phyloP scores from a whole-genome alignment of 2,329 filamentous ascomycete species.

The Microcyclospora tardicrescens region DNA sequence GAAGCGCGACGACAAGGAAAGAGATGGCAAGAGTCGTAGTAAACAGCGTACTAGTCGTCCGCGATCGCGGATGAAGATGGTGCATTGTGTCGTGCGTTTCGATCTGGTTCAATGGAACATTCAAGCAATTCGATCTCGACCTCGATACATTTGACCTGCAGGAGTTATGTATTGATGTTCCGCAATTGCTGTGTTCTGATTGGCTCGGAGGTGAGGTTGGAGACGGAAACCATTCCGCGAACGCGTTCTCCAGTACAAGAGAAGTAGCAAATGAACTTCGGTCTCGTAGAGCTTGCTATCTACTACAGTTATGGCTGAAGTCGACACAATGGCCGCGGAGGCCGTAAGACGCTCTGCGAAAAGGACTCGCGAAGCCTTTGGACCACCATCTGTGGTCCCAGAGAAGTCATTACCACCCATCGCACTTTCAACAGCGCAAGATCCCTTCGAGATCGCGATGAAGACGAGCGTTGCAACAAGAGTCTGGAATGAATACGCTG shows the following conservation, averaged over 20 bases:
- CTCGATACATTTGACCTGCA: no score
- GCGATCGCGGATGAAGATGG: slow-evolving; percentile 80
- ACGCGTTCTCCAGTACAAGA: no score
- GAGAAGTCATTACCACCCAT: no score
- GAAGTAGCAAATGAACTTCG: no score
- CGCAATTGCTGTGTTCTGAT: no score
- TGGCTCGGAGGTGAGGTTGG: no score
- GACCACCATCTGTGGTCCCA: slow-evolving; percentile 32
- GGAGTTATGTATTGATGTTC: no score
- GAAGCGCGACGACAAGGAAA: slow-evolving; percentile 83
- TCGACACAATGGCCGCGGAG: slow-evolving; percentile 7
- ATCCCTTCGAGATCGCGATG: slow-evolving; percentile 32
- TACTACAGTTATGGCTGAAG: slow-evolving; percentile 7
- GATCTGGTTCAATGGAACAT: no score
- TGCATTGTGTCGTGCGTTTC: slow-evolving; percentile 10
- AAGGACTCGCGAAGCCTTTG: slow-evolving; percentile 42
- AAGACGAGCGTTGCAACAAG: slow-evolving; percentile 41
- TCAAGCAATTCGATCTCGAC: no score
- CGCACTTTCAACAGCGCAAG: slow-evolving; percentile 13
- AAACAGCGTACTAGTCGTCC: slow-evolving; percentile 88
- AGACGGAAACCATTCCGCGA: no score
- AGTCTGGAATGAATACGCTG: slow-evolving; percentile 61
- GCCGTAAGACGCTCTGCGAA: slow-evolving; percentile 37
- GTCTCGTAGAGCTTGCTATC: no score
- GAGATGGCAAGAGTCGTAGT: slow-evolving; percentile 80